Evolutionary conservation across 2,329 filamentous ascomycete genomes (phyloP), one percentile per base, ranked within the genome.

Genomic region (Penicillium fuscoglaucum): DNA sequence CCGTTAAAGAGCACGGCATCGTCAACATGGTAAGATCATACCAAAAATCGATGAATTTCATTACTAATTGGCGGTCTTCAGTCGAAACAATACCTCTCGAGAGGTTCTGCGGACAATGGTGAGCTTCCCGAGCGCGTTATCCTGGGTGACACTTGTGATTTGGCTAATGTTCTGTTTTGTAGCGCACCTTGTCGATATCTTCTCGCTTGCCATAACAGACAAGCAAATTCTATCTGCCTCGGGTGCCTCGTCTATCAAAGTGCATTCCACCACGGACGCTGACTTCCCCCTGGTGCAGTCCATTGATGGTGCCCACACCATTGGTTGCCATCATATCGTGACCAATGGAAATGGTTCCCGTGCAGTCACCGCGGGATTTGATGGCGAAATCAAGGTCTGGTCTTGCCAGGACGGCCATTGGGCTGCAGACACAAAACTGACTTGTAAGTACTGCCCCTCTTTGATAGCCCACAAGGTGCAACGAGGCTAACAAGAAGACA

Each of bases 61-160:
- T 29, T 28, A 52, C 40, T 47, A 59, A 57, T 40, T 59, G 37
- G 65, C 48, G 28, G 9, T 13, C 31, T 59, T 57, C 5, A 97
- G 95, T 99, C 95, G 56, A 98, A 98, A 81, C 95, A 98, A 88
- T 99, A 97, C 75, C 85, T 99, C 62, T 96, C 93, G 70, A 89
- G 90, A 66, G 91, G 96, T 76, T 93, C 92, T 44, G 86, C 96
- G 74, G 90, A 96, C 74, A 85, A 92, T 80, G 92, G 91, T 91
- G 74, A 74, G 80, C 57, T 29, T 21, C n/a, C 26, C n/a, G 19
- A 29, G 15, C 26, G 21, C 45, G 37, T 44, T 28, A 43, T 17
- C 19, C 13, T 43, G 31, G 26, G 9, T 26, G 15, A 28, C 15
- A 28, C 8, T 7, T 10, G 6, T 29, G 24, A 31, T 71, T 70